A percentile compares a stretch with the other conserved stretches of the same genome.
Conservation (phyloP, 768 basidiomycete species). For the Agaricus subrufescens region DNA sequence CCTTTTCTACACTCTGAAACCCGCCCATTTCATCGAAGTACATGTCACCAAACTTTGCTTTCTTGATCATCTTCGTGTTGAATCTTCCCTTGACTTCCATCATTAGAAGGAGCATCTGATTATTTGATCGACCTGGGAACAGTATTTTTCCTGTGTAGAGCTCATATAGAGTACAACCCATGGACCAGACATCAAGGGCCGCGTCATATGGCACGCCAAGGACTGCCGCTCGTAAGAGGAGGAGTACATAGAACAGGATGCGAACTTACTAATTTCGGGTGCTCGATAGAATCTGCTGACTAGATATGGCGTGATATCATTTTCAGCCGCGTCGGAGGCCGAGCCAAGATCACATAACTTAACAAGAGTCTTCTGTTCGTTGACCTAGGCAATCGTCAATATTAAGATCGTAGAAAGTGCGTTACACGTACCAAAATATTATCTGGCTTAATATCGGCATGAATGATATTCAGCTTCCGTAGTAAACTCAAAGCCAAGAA, state of each 20-base stretch:
- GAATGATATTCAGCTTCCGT: slow-evolving; percentile 90
- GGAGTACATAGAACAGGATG: slow-evolving; percentile 5
- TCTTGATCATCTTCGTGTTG: slow-evolving; percentile 92
- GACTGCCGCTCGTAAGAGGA: slow-evolving; percentile 43
- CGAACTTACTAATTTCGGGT: slow-evolving; percentile 85
- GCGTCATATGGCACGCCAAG: slow-evolving; percentile 94
- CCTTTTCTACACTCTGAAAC: slow-evolving; percentile 79
- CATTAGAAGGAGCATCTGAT: slow-evolving; percentile 96
- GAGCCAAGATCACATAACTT: slow-evolving; percentile 98
- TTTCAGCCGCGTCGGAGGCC: slow-evolving; percentile 90
- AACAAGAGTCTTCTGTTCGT: slow-evolving; percentile 87
- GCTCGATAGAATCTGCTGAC: slow-evolving; percentile 97
- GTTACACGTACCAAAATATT: slow-evolving; percentile 77
- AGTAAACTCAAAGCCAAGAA: slow-evolving; percentile 84
- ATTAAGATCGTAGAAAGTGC: neutral
- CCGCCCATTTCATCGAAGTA: slow-evolving; percentile 94
- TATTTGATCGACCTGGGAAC: slow-evolving; percentile 94
- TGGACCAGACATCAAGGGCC: slow-evolving; percentile 92
- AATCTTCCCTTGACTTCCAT: slow-evolving; percentile 97
- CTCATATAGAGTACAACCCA: slow-evolving; percentile 96
- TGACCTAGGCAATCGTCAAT: slow-evolving; percentile 53
- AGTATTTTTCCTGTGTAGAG: slow-evolving; percentile 96
- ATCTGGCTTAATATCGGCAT: slow-evolving; percentile 98
- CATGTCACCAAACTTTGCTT: slow-evolving; percentile 84
- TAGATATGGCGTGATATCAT: slow-evolving; percentile 97